A percentile compares a stretch with the other conserved stretches of the same genome.
Evolutionary conservation across 2,329 filamentous ascomycete genomes (phyloP).

Genomic region (Myriosclerotinia curreyana): DNA sequence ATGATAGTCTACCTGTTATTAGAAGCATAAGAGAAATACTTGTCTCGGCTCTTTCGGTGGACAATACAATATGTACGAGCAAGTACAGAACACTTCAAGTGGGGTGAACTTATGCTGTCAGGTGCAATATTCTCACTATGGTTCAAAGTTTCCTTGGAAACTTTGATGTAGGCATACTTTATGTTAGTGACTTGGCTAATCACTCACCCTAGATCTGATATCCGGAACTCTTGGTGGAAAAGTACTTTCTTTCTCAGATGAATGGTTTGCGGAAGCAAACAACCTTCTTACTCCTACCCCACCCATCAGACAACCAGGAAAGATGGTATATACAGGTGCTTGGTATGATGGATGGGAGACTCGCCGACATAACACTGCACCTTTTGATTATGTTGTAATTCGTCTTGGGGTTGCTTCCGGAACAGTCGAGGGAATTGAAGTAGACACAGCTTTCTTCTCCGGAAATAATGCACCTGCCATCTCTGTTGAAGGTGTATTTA

Average conservation of each 20-base stretch:
- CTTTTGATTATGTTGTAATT: conserved; percentile 66
- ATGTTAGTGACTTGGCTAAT: conserved; percentile 21
- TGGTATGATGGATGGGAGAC: conserved; percentile 74
- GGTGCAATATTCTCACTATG: background rate
- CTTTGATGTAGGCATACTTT: background rate
- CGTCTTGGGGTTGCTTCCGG: conserved; percentile 68
- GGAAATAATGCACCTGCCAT: conserved; percentile 80
- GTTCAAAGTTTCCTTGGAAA: background rate
- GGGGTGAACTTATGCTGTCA: background rate
- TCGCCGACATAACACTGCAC: conserved; percentile 59
- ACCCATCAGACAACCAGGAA: conserved; percentile 60
- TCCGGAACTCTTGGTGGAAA: conserved; percentile 61
- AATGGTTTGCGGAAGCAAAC: conserved; percentile 65
- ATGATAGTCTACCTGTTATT: background rate
- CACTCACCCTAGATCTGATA: conserved; percentile 51
- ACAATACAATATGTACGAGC: background rate
- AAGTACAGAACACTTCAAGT: background rate
- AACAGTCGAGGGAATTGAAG: conserved; percentile 68
- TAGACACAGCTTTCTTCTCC: conserved; percentile 78
- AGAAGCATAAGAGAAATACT: background rate
- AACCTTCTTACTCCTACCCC: conserved; percentile 63
- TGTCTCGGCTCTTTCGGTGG: background rate
- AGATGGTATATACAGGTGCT: conserved; percentile 66
- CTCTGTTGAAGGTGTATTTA: conserved; percentile 74
- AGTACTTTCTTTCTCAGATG: conserved; percentile 62